Base-by-base conservation (phyloP, 371 early-diverging fungal genomes). In the Mortierella sp. region DNA sequence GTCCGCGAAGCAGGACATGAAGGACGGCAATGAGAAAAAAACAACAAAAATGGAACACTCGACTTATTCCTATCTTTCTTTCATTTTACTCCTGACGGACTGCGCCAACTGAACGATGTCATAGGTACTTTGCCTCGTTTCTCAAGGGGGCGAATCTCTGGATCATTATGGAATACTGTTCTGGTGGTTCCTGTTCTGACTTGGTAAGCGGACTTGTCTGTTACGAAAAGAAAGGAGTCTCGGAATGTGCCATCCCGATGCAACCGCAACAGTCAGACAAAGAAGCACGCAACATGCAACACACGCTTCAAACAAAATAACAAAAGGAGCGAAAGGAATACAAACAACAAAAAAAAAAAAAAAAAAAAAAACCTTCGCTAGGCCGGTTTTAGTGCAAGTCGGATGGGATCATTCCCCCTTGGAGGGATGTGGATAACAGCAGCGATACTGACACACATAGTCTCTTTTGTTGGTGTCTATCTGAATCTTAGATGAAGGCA, bases 161-260 rank as follows among this genome's bases (percentile, higher is more conserved):
- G 97, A 97, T 97, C 67, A 92, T 96, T 24, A 97, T 97, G 97
- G 97, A 97, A 87, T 96, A 93, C 79, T 96, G 96, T 73, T 92
- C 93, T 34, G 97, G 97, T 61, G 97, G 97, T 44, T 96, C 96
- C 22, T 96, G 96, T 77, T 91, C 94, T n/a, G 97, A 97, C 80
- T 86, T 97, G 86, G 94, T 94, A 90, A 58, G 89, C 22, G 37
- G 4, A 31, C 31, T 3, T 55, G 31, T 34, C 2, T 19, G 11
- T 31, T 73, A 16, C 19, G 24, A 41, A 24, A 16, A 29, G 24
- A 41, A 24, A 50, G 6, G 39, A 10, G 39, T 50, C 31, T 45
- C 34, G n/a, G 41, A 64, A 26, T n/a, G 24, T 39, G 65, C 14
- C 22, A 41, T 64, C 65, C 39, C 65, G 65, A 19, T 34, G 3